Percentiles rank a stretch among this genome's conserved stretches.
These are phyloP conservation scores for Cicer arietinum DNA, from an alignment of 306 rosid genomes.

Conservation along the genomic window DNA sequence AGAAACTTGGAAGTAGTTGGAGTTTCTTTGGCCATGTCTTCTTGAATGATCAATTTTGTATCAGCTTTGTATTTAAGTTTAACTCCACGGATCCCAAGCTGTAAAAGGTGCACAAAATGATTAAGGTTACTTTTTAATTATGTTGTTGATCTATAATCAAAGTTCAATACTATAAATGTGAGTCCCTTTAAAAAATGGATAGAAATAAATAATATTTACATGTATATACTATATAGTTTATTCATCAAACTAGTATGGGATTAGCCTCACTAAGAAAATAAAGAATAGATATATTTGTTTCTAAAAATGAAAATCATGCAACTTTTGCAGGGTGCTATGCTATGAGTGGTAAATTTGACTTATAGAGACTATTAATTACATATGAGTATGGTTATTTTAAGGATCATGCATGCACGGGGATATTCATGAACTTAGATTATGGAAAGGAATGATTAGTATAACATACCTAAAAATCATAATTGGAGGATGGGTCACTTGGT, in stretches of 20 bases:
- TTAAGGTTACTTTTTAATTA: conserved; percentile 42
- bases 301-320: conserved; percentile 35
- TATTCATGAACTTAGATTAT: conserved; percentile 34
- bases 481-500: conserved; percentile 20
- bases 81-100: conserved; percentile 67
- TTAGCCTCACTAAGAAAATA: neutral
- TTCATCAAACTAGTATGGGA: neutral
- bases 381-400: conserved; percentile 28
- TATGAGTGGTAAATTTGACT: conserved; percentile 39
- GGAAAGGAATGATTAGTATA: conserved; percentile 38
- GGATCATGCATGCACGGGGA: conserved; percentile 49
- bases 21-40: conserved; percentile 63
- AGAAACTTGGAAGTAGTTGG: conserved; percentile 39
- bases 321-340: conserved; percentile 44
- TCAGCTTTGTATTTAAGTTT: conserved; percentile 39
- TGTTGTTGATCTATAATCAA: conserved; percentile 25
- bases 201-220: neutral
- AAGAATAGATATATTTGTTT: neutral
- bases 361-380: conserved; percentile 35
- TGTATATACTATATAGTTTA: neutral
- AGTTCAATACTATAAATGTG: neutral
- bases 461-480: conserved; percentile 60
- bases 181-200: neutral
- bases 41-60: conserved; percentile 42
- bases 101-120: conserved; percentile 46